Base-by-base conservation (phyloP, 202 grass and related monocot genomes). In the Hordeum pubiflorum region DNA sequence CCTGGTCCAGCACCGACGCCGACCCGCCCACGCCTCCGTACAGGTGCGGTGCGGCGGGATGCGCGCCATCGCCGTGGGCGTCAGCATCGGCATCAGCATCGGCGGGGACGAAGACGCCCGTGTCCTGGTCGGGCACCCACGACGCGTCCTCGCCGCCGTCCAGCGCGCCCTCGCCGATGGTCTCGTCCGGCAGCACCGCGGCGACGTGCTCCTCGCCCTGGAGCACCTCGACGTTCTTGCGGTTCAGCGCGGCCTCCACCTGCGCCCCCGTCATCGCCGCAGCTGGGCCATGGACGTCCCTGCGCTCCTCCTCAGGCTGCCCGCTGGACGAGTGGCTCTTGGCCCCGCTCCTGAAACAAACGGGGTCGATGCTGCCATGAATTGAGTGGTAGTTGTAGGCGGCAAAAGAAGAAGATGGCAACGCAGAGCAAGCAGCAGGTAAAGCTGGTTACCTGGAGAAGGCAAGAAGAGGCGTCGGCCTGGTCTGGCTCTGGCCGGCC, bases 91-190 rank as follows among this genome's bases (percentile, higher is more conserved):
- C 23, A 6, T 41, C 39, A 20, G 90, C 44, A 24, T 92, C 77
- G 20, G 87, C 78, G 3, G 88, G 93, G 21, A 10, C n/a, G 11
- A 97, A 97, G 63, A 97, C 88, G 34, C 87, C 89, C 0, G 84
- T 89, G 33, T 87, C 84, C 5, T 83, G 79, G 77, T 89, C 82
- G 3, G 87, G 87, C 63, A 78, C 79, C 92, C 87, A 91, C 17
- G 50, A 8, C 2, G 50, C 50, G 6, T n/a, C 50, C 55, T 58
- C 9, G 20, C 7, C 43, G 77, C 79, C 83, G 21, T 33, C 84
- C 17, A 77, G 77, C 75, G 18, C 52, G 66, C 56, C 39, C 4
- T 75, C 27, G 12, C 43, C 70, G 14, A 41, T 32, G 8, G 3
- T 0, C 14, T 90, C 85, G 1, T 83, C 79, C 3, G 79, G 77